A percentile compares a stretch with the other conserved stretches of the same genome.
Evolutionary conservation across 805 yeast species (phyloP).

Genomic region (Scheffersomyces amazonensis): DNA sequence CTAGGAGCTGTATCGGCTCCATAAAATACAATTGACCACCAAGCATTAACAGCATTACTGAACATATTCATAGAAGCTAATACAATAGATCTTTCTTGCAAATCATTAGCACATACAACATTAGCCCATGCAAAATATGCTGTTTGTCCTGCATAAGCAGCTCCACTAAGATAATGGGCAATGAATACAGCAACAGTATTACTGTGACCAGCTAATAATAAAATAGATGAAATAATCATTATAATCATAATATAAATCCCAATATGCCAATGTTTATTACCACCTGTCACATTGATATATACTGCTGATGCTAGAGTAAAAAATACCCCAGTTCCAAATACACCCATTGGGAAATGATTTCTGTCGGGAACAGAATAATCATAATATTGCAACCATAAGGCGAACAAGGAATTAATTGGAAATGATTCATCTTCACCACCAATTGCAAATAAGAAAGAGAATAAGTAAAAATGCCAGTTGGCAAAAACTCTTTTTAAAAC

Average conservation of each 20-base stretch:
- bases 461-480: constrained; percentile 35
- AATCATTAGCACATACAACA: constrained; percentile 53
- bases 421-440: constrained; percentile 39
- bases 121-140: constrained; percentile 65
- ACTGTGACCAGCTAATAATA: constrained; percentile 43
- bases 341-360: constrained; percentile 38
- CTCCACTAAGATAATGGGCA: constrained; percentile 55
- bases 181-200: constrained; percentile 39
- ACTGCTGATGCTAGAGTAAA: constrained; percentile 26
- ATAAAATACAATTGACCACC: constrained; percentile 60
- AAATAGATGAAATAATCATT: constrained; percentile 45
- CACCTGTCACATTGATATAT: constrained; percentile 28
- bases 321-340: constrained; percentile 31
- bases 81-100: constrained; percentile 62
- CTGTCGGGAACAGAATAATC: constrained; percentile 25
- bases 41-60: constrained; percentile 59
- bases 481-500: constrained; percentile 41
- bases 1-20: constrained; percentile 51
- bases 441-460: constrained; percentile 33
- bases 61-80: constrained; percentile 67
- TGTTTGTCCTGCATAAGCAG: constrained; percentile 58
- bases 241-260: constrained; percentile 42
- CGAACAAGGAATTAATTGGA: constrained; percentile 29
- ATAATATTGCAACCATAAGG: constrained; percentile 28
- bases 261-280: constrained; percentile 49